Conservation (phyloP, 2,329 filamentous ascomycete genomes). For the Botrytis deweyae region DNA sequence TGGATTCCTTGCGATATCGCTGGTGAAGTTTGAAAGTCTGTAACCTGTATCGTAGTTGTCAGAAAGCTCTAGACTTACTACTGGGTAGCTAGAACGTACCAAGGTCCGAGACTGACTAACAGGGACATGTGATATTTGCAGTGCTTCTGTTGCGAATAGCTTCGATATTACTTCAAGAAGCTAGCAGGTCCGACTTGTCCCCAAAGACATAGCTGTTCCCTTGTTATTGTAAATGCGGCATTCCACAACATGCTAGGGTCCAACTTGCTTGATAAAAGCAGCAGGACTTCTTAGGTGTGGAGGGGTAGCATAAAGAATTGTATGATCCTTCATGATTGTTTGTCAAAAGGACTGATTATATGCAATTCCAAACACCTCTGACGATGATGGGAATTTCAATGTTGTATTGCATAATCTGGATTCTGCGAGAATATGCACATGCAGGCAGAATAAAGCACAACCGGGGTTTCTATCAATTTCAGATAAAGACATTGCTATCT, state of each 20-base stretch:
- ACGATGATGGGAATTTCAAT: background rate
- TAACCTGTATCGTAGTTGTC: background rate
- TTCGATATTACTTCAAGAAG: background rate
- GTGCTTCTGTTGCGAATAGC: background rate
- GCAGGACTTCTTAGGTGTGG: background rate
- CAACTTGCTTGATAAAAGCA: background rate
- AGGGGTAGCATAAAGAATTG: background rate
- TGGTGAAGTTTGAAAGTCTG: background rate
- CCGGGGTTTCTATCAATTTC: background rate
- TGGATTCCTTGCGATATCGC: background rate
- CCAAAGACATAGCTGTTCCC: background rate
- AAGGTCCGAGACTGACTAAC: background rate
- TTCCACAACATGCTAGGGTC: background rate
- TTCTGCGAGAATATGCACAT: background rate
- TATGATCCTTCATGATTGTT: background rate
- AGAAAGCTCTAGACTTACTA: background rate
- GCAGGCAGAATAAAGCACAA: background rate
- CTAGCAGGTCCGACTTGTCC: background rate
- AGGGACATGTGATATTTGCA: background rate
- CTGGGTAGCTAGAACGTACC: background rate
- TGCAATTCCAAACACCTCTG: background rate
- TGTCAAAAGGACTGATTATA: background rate
- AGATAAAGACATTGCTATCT: background rate
- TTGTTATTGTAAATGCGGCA: background rate
- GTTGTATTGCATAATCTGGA: background rate